A percentile compares a stretch with the other conserved stretches of the same genome.
Evolutionary conservation across 2,329 filamentous ascomycete species (phyloP).

Genomic region (Purpureocillium takamizusanense): DNA sequence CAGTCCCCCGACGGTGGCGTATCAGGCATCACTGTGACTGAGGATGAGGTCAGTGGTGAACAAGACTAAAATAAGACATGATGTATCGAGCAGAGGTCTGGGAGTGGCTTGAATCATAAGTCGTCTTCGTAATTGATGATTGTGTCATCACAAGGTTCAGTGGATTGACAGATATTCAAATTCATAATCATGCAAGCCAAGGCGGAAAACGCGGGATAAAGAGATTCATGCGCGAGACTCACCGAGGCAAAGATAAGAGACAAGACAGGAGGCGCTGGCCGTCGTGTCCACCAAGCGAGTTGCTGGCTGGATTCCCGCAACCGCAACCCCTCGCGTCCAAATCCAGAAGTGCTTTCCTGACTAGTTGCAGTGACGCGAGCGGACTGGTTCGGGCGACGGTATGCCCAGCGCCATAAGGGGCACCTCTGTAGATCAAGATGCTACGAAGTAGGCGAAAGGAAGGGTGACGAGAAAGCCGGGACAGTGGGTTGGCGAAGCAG

Average conservation of each 20-base stretch:
- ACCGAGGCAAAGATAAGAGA: not conserved
- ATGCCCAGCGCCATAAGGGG: no score
- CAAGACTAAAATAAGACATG: not conserved
- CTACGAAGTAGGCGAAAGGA: no score
- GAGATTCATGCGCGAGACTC: not conserved
- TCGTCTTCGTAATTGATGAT: conserved; percentile 34
- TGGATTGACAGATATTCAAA: conserved; percentile 52
- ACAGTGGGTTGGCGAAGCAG: no score
- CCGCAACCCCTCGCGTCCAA: no score
- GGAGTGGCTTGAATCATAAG: conserved; percentile 23
- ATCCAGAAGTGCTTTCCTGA: no score
- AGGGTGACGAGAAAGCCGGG: no score
- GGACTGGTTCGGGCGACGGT: no score
- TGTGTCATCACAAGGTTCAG: conserved; percentile 40
- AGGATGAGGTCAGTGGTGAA: not conserved
- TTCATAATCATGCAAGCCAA: conserved; percentile 36
- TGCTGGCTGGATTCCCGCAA: no score
- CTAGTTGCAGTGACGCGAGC: no score
- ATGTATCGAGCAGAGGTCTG: not conserved
- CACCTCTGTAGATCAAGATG: no score
- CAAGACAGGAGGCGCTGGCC: no score
- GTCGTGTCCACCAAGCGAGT: no score
- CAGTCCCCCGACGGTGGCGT: not conserved
- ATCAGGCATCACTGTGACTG: not conserved
- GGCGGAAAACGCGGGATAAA: not conserved